phyloP scores from a whole-genome alignment of 2,329 filamentous ascomycete genomes.

The Neopestalotiopsis rosae region DNA sequence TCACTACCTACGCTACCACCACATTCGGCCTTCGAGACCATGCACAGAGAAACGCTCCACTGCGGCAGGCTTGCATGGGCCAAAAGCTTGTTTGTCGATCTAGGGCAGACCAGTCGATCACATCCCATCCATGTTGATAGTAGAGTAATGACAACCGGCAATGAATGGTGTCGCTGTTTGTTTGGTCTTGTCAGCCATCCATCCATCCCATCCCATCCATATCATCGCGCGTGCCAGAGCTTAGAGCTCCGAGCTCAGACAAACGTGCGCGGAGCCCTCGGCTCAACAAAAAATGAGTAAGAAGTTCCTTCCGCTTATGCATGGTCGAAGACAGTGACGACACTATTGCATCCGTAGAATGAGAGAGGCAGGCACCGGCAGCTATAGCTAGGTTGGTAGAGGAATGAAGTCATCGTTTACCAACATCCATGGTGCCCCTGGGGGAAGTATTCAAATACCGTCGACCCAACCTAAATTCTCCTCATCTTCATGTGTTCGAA shows the following conservation, averaged over 20 bases:
- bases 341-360: conserved; percentile 24
- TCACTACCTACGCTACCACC: not conserved
- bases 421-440: not conserved
- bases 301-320: not conserved
- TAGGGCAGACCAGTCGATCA: not conserved
- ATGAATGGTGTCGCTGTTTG: too few relatives aligned
- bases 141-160: too few relatives aligned
- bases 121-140: not conserved
- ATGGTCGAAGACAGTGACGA: conserved; percentile 17
- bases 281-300: not conserved
- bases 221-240: too few relatives aligned
- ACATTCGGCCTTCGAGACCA: not conserved
- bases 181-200: too few relatives aligned
- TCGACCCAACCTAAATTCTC: not conserved
- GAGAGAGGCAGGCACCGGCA: conserved; percentile 14
- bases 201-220: too few relatives aligned
- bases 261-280: conserved; percentile 1
- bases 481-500: not conserved
- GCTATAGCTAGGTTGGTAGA: conserved; percentile 14
- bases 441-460: not conserved
- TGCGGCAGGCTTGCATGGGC: not conserved
- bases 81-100: conserved; percentile 19
- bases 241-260: not conserved
- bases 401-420: conserved; percentile 33
- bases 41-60: not conserved